phyloP scores from a whole-genome alignment of 352 stramenopile genomes.

The Saprolegnia parasitica region DNA sequence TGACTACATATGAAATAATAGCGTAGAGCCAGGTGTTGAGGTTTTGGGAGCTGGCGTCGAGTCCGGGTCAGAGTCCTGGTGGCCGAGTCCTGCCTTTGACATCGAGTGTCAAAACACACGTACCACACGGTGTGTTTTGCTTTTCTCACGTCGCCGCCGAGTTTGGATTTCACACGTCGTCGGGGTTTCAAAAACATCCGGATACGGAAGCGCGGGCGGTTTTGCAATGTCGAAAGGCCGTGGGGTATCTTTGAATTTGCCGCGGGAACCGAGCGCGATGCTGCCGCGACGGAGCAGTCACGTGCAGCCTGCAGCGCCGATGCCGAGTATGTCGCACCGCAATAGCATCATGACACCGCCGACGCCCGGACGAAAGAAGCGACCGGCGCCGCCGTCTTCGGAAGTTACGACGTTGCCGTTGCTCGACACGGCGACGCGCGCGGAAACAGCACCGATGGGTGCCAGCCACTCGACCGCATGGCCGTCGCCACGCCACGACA shows the following conservation, averaged over 20 bases:
- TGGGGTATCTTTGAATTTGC: conserved; percentile 10
- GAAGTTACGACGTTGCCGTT: conserved; percentile 15
- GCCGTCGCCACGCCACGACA: conserved; percentile 10
- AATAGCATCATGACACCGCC: conserved; percentile 10
- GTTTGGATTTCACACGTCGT: not conserved
- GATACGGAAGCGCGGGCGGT: not conserved
- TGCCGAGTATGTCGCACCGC: not conserved
- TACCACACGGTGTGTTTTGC: not conserved
- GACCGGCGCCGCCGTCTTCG: not conserved
- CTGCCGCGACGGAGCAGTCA: conserved; percentile 18
- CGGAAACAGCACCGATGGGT: conserved; percentile 15
- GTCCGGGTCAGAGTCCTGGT: no score
- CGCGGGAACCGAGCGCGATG: not conserved
- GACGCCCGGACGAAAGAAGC: not conserved
- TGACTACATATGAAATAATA: no score
- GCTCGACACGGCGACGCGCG: conserved; percentile 4
- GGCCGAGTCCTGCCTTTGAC: no score
- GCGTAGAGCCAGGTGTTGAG: no score
- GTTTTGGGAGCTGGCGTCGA: no score
- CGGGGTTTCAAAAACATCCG: not conserved
- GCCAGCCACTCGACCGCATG: conserved; percentile 1
- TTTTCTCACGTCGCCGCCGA: not conserved
- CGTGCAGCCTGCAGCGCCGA: conserved; percentile 9
- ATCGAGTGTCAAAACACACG: no score
- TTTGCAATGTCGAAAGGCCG: not conserved